Percentiles rank a stretch among this genome's conserved stretches.
These are phyloP conservation scores for Saccharomyces hybrid DNA, from an alignment of 1,139 yeast genomes.

Conservation along the genomic window DNA sequence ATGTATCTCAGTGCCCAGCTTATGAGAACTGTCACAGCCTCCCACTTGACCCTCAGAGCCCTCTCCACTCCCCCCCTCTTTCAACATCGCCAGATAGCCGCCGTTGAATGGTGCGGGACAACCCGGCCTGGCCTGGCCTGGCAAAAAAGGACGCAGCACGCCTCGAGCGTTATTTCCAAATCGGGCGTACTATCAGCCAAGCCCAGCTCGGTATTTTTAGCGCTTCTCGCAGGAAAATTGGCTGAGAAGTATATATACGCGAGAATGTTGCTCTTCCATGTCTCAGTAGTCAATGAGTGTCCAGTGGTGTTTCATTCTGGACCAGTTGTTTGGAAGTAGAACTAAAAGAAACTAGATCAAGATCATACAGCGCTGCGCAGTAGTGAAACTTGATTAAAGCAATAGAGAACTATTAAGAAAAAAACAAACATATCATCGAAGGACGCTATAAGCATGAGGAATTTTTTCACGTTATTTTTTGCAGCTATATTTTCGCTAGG, in stretches of 20 bases:
- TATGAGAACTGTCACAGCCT: not conserved
- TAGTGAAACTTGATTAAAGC: not conserved
- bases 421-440: not conserved
- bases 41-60: not conserved
- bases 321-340: not conserved
- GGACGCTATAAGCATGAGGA: slow-evolving; percentile 13
- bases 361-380: not conserved
- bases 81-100: slow-evolving; percentile 1
- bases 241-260: not conserved
- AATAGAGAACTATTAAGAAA: not conserved
- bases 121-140: not conserved
- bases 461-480: slow-evolving; percentile 14
- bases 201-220: slow-evolving; percentile 1
- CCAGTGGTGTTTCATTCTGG: not conserved
- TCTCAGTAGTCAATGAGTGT: not conserved
- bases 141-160: not conserved
- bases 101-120: not conserved
- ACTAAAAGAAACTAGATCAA: not conserved
- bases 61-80: not conserved
- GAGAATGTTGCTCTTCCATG: not conserved
- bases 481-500: slow-evolving; percentile 21
- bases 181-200: not conserved
- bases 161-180: not conserved
- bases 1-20: not conserved
- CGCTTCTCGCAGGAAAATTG: not conserved